Evolutionary conservation across 176 grass and related monocot genomes (phyloP).

Genomic region (Paspalum notatum): DNA sequence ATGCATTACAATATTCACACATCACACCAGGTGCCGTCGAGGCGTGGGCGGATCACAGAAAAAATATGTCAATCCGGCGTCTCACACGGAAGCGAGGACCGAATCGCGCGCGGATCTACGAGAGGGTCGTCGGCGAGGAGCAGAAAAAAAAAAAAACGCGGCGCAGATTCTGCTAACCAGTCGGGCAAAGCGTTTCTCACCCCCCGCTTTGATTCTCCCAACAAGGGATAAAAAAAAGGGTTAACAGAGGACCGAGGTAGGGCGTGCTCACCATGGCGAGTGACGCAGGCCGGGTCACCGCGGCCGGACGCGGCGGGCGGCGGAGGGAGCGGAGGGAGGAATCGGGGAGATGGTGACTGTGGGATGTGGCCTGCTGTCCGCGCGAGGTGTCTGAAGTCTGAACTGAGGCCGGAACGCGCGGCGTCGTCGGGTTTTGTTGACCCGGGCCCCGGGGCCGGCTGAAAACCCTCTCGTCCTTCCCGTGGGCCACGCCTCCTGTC

Average conservation of each 20-base stretch:
- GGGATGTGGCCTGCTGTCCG: neutral
- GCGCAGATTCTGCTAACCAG: neutral
- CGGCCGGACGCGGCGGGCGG: constrained; percentile 25
- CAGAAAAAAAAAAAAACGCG: no score
- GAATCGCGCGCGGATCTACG: constrained; percentile 33
- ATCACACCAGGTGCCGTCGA: neutral
- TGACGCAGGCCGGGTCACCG: neutral
- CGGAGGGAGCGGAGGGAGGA: constrained; percentile 24
- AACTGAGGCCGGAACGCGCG: neutral
- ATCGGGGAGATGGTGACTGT: constrained; percentile 24
- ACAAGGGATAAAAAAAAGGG: no score
- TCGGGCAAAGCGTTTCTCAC: neutral
- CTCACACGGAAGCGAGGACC: neutral
- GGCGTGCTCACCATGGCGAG: constrained; percentile 42
- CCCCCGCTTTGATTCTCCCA: neutral
- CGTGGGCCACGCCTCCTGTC: neutral
- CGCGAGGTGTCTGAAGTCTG: constrained; percentile 3
- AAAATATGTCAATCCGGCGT: neutral
- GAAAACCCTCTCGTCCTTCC: neutral
- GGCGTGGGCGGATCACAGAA: neutral
- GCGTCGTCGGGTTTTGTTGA: constrained; percentile 15
- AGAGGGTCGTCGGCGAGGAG: neutral
- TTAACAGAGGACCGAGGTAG: neutral
- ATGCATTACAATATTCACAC: constrained; percentile 31
- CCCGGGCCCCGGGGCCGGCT: neutral